Evolutionary conservation across 129 eudicot species (phyloP).

Genomic region (Smallanthus sonchifolius): DNA sequence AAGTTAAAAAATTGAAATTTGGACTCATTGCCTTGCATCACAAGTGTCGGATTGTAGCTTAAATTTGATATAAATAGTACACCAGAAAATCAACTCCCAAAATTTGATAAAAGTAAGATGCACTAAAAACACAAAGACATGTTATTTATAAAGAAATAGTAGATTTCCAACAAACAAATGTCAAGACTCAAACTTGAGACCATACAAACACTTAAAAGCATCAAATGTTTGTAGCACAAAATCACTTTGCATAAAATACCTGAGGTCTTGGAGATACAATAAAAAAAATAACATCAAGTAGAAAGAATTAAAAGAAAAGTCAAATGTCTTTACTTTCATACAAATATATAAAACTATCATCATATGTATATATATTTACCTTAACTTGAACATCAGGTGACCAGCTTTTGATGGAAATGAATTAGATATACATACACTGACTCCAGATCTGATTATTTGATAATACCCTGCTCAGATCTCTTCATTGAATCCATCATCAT

Average conservation of each 20-base stretch:
- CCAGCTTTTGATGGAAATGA: constrained; percentile 25
- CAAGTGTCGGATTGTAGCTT: not conserved
- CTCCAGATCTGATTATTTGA: not conserved
- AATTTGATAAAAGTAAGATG: too few relatives aligned
- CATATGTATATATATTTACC: constrained; percentile 38
- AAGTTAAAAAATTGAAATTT: too few relatives aligned
- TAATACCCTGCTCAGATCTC: not conserved
- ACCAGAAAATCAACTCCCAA: too few relatives aligned
- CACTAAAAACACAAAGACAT: too few relatives aligned
- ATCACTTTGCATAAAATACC: not conserved
- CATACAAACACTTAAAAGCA: too few relatives aligned
- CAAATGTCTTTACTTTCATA: constrained; percentile 29
- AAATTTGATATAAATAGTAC: not conserved
- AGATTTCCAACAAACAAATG: too few relatives aligned
- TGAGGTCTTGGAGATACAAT: not conserved
- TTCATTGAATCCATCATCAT: constrained; percentile 24
- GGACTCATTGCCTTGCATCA: too few relatives aligned
- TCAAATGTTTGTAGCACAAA: too few relatives aligned
- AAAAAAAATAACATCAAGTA: not conserved
- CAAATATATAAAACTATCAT: constrained; percentile 21
- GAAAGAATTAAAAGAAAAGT: not conserved
- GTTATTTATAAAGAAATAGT: too few relatives aligned
- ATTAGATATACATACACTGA: constrained; percentile 11
- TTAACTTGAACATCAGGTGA: constrained; percentile 24
- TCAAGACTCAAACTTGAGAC: too few relatives aligned